Base-by-base conservation (phyloP, 192 early-diverging fungal genomes). In the Backusella mclennaniae region DNA sequence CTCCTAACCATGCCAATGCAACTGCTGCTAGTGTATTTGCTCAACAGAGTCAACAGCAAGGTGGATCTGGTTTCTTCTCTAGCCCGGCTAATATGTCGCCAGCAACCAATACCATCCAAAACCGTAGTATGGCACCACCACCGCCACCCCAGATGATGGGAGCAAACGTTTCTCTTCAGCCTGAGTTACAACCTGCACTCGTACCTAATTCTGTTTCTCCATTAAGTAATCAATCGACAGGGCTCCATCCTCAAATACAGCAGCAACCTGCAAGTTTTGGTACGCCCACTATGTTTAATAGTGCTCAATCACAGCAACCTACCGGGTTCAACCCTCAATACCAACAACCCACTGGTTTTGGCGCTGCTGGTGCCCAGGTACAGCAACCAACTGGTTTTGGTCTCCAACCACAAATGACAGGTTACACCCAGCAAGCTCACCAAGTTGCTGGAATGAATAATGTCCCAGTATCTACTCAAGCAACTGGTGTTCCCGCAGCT, bases 21-120 rank as follows among this genome's bases (percentile, higher is more conserved):
- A 12, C 29, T 66, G 6, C 33, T 33, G 8, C n/a, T n/a, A 35
- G 21, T 42, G 26, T 21, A 42, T 35, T 38, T 39, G 3, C 31
- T 21, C 44, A 46, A 35, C 41, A 35, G 6, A 35, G 9, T 15
- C 23, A 72, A 31, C 26, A 72, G 52, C 26, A 38, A 35, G 36
- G 46, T 46, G 42, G 73, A 73, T 35, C 69, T 66, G 8, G 73
- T 63, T 42, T 44, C 76, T 63, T 41, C 53, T 73, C 79, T 71
- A 67, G 56, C 71, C 2, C 79, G n/a, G 17, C 72, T 35, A 19
- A 76, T 63, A 21, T 73, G 49, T 33, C 49, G 70, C 31, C 68
- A 63, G 19, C 76, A 77, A 17, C 74, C 19, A 29, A 36, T 35
- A 73, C 6, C 4, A n/a, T n/a, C 1, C 31, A 75, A 23, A 36